phyloP scores from a whole-genome alignment of 148 eudicot species.

The Beta vulgaris region DNA sequence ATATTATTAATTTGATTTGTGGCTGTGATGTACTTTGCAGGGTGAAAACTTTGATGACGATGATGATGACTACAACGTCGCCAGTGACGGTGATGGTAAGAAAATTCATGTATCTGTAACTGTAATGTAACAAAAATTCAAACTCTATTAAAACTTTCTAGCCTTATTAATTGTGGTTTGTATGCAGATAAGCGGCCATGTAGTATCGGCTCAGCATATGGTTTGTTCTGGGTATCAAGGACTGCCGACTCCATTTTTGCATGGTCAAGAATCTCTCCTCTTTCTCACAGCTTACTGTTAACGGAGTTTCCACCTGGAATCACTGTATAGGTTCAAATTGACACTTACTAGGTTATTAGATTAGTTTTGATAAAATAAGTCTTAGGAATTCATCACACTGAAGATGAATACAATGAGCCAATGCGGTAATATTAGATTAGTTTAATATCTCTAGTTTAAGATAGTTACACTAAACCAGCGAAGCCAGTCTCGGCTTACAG shows the following conservation, averaged over 20 bases:
- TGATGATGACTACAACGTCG: conserved; percentile 25
- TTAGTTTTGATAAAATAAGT: background rate
- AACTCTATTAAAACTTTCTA: background rate
- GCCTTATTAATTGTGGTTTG: background rate
- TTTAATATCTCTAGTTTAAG: too few relatives aligned
- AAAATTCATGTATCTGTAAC: background rate
- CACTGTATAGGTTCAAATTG: conserved; percentile 3
- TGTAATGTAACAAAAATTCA: background rate
- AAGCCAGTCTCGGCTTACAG: background rate
- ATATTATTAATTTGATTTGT: conserved; percentile 6
- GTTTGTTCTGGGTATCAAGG: background rate
- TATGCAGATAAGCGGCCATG: conserved; percentile 24
- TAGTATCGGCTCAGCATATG: background rate
- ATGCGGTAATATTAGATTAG: too few relatives aligned
- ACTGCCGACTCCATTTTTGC: background rate
- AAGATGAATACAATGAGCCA: background rate
- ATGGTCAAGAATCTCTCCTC: background rate
- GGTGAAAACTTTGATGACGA: conserved; percentile 15
- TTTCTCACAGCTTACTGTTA: background rate
- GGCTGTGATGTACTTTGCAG: conserved; percentile 15
- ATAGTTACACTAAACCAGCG: too few relatives aligned
- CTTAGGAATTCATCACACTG: background rate
- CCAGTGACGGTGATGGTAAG: conserved; percentile 26
- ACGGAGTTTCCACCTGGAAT: background rate
- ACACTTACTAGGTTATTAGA: background rate